A percentile compares a stretch with the other conserved stretches of the same genome.
Evolutionary conservation across 2,329 filamentous ascomycete genomes (phyloP).

Genomic region (Calonectria henricotiae): DNA sequence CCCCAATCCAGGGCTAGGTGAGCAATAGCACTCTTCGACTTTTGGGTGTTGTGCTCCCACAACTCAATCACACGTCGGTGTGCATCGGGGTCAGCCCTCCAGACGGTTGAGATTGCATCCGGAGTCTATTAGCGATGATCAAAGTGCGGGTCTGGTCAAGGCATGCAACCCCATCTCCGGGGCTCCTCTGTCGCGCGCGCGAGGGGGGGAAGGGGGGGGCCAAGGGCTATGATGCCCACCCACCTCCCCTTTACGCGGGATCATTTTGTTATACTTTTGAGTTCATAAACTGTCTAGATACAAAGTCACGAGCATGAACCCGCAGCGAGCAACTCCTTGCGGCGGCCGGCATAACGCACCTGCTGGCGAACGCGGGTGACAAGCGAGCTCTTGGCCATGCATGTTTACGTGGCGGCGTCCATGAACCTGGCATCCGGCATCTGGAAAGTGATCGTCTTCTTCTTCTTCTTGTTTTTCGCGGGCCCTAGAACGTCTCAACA

Average conservation of each 20-base stretch:
- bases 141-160: conserved; percentile 25
- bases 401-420: conserved; percentile 14
- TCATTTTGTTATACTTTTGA: neutral
- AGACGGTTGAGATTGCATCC: neutral
- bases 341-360: neutral
- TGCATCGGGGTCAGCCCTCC: conserved; percentile 11
- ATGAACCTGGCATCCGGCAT: conserved; percentile 9
- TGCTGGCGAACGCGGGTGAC: conserved; percentile 17
- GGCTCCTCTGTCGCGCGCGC: neutral
- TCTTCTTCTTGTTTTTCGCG: neutral
- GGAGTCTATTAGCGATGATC: conserved; percentile 8
- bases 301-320: conserved; percentile 34
- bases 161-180: conserved; percentile 17
- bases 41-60: neutral
- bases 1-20: neutral
- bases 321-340: neutral
- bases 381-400: conserved; percentile 9
- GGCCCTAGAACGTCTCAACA: neutral
- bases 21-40: neutral
- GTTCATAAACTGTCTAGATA: neutral
- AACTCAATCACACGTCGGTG: conserved; percentile 25
- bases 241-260: neutral
- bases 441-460: neutral
- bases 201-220: neutral
- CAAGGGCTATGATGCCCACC: conserved; percentile 2